Base-by-base conservation (phyloP, 2,329 filamentous ascomycete species). In the Harringtonia lauricola region DNA sequence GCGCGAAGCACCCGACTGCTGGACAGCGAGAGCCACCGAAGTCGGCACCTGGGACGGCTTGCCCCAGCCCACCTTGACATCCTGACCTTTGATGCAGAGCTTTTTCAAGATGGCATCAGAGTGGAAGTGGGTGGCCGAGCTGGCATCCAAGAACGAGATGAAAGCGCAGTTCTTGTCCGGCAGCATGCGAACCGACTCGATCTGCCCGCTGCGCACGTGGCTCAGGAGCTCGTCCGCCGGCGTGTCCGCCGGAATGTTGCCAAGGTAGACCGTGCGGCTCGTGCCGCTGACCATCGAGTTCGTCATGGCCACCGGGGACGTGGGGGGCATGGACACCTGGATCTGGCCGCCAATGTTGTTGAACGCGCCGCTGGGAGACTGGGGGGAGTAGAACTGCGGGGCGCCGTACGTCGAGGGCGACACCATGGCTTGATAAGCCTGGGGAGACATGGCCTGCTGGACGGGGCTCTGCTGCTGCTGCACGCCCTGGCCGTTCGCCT, bases 141-240 rank as follows among this genome's bases (percentile, higher is more conserved):
- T 95, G 56, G 89, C 88, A 59, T 98, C 92, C 52, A 98, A 73
- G 71, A 98, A 98, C 8, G 92, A 98, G 61, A 98, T 96, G 72
- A 98, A 98, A 46, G 92, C 92, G 60, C 92, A 98, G 74, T 96
- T 98, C 86, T 96, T 98, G 67, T 98, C 92, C 21, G 90, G 87
- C 44, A 98, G 73, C 52, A 98, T 76, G 55, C 92, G 84, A 42
- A 98, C 92, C n/a, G 92, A 96, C 70, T 98, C 92, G 57, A 98
- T 96, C 62, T 96, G 92, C 21, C 92, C 92, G 64, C 92, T 96
- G 51, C 92, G 80, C 47, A 98, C 92, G 58, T 98, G 92, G 51
- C 89, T 84, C 44, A 98, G 71, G 51, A 98, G 95, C 67, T 98
- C 92, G 67, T 98, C 92, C 9, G 92, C 90, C 40, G 86, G 82